A percentile compares a stretch with the other conserved stretches of the same genome.
Conservation (phyloP, 768 basidiomycete genomes). For the Mycena maculata region DNA sequence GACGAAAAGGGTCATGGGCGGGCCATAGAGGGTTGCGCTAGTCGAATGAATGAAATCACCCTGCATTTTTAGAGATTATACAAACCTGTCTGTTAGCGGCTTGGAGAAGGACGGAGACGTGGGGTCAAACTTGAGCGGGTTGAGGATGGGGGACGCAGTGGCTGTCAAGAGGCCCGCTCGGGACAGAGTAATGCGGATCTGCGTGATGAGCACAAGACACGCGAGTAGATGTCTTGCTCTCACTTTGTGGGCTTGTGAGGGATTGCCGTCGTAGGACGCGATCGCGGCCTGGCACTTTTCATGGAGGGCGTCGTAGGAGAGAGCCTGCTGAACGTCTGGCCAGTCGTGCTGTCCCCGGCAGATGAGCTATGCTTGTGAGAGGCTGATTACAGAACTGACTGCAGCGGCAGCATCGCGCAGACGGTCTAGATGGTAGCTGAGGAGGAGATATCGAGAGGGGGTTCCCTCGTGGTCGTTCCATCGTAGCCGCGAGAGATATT, state of each 20-base stretch:
- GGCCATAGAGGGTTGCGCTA: conserved; percentile 38
- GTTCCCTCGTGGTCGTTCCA: conserved; percentile 72
- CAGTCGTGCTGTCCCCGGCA: conserved; percentile 55
- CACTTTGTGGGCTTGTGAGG: conserved; percentile 38
- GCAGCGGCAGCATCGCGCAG: conserved; percentile 60
- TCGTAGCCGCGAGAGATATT: conserved; percentile 49
- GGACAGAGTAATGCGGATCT: conserved; percentile 66
- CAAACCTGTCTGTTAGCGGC: conserved; percentile 33
- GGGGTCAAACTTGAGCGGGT: conserved; percentile 35
- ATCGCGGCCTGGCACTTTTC: conserved; percentile 60
- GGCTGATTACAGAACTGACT: neutral
- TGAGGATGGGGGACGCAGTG: conserved; percentile 18
- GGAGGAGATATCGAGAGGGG: conserved; percentile 71
- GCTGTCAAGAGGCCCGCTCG: conserved; percentile 34
- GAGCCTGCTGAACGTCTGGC: conserved; percentile 47
- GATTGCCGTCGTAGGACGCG: conserved; percentile 37
- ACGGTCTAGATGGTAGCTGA: conserved; percentile 70
- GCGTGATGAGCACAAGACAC: neutral
- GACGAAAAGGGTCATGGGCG: conserved; percentile 60
- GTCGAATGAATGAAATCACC: neutral
- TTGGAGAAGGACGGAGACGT: conserved; percentile 32
- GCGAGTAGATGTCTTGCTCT: neutral
- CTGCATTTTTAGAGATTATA: neutral
- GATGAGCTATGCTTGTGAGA: neutral
- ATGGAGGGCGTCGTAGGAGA: conserved; percentile 56